Conservation (phyloP, 2,329 filamentous ascomycete species). For the Epichloe elymi region DNA sequence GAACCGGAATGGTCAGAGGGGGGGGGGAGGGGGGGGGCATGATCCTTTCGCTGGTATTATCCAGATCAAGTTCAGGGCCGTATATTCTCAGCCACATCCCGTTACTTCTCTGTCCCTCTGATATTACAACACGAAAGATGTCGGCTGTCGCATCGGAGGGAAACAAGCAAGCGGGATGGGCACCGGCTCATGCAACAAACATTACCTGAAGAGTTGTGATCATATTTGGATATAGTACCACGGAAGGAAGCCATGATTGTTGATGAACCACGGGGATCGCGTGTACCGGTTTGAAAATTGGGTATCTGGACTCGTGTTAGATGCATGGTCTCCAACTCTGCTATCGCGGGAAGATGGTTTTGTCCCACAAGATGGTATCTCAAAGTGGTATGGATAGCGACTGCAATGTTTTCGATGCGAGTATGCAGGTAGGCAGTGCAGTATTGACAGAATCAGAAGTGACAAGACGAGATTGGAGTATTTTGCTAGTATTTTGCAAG, state of each 20-base stretch:
- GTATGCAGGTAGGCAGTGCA: background rate
- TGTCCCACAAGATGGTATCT: background rate
- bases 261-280: conserved; percentile 9
- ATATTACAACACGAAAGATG: background rate
- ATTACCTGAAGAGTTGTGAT: conserved; percentile 28
- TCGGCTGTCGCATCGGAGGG: background rate
- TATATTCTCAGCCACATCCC: conserved; percentile 62
- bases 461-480: background rate
- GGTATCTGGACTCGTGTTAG: conserved; percentile 6
- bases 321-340: background rate
- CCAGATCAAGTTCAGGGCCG: conserved; percentile 91
- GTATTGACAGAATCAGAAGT: background rate
- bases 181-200: conserved; percentile 52
- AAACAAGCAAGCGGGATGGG: conserved; percentile 15
- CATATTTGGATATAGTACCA: conserved; percentile 23
- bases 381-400: background rate
- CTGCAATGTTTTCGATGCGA: background rate
- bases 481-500: too few species aligned
- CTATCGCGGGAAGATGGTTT: background rate
- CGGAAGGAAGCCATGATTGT: conserved; percentile 22
- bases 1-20: conserved; percentile 20
- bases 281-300: conserved; percentile 14
- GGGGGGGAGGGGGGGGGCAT: conserved; percentile 55
- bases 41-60: conserved; percentile 99
- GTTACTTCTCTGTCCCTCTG: conserved; percentile 5